Evolutionary conservation across 768 basidiomycete genomes (phyloP).

Genomic region (Punctularia strigosozonata): DNA sequence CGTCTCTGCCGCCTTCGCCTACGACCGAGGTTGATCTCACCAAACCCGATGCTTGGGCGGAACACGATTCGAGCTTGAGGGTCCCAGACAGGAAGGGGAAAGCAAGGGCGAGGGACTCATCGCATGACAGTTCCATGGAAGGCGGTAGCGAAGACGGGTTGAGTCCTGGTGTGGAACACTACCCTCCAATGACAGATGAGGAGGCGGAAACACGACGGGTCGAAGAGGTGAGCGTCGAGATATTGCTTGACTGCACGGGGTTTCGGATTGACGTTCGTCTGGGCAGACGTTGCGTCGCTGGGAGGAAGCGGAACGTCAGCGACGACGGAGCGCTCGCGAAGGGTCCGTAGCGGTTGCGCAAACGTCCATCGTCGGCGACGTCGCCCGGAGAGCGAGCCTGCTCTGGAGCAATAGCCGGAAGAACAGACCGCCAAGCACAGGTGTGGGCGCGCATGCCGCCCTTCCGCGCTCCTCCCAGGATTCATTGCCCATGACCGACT

Average conservation of each 20-base stretch:
- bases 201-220: conserved; percentile 56
- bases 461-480: conserved; percentile 42
- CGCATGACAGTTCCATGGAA: conserved; percentile 13
- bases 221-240: conserved; percentile 44
- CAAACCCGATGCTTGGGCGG: conserved; percentile 21
- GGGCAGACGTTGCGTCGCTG: conserved; percentile 61
- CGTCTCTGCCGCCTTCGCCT: conserved; percentile 27
- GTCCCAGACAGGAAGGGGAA: conserved; percentile 24
- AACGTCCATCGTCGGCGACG: conserved; percentile 41
- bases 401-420: conserved; percentile 35
- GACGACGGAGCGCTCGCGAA: conserved; percentile 62
- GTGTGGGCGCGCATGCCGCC: conserved; percentile 33
- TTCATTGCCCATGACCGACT: conserved; percentile 40
- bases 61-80: conserved; percentile 13
- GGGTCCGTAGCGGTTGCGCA: conserved; percentile 21
- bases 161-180: conserved; percentile 22
- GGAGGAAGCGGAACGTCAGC: conserved; percentile 67
- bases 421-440: conserved; percentile 18
- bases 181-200: conserved; percentile 61
- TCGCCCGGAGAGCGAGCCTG: conserved; percentile 46
- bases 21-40: conserved; percentile 35
- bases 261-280: conserved; percentile 1
- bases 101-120: conserved; percentile 11
- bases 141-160: conserved; percentile 17
- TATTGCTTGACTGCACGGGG: conserved; percentile 1